Evolutionary conservation across 257 asterid species (phyloP).

Genomic region (Ehretia macrophylla): DNA sequence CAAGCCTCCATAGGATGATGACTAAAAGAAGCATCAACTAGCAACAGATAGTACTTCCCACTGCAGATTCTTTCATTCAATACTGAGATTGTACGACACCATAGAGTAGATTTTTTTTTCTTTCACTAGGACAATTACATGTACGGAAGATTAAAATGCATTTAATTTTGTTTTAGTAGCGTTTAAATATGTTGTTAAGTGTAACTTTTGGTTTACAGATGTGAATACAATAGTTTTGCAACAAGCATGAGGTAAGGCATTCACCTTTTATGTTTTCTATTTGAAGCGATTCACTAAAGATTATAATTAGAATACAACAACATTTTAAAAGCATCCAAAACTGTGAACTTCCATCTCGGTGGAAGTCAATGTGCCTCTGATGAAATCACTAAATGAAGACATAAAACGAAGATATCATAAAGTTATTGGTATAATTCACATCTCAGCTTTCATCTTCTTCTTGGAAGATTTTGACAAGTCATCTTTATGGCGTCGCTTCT

Average conservation of each 20-base stretch:
- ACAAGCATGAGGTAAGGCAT: background rate
- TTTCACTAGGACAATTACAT: constrained; percentile 18
- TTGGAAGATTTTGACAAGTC: constrained; percentile 17
- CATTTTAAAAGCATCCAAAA: constrained; percentile 1
- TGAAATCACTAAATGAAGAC: background rate
- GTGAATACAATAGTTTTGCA: constrained; percentile 44
- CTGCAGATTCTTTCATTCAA: constrained; percentile 8
- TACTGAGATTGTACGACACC: constrained; percentile 9
- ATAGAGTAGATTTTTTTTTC: constrained; percentile 21
- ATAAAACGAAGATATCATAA: too few relatives aligned
- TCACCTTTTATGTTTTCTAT: background rate
- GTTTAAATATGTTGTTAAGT: constrained; percentile 18
- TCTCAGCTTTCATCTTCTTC: constrained; percentile 36
- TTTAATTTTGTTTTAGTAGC: constrained; percentile 32
- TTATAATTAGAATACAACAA: constrained; percentile 5
- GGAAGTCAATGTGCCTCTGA: constrained; percentile 14
- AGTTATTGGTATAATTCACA: constrained; percentile 4
- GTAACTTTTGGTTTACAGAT: constrained; percentile 36
- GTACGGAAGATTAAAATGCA: constrained; percentile 19
- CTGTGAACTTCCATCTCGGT: constrained; percentile 10
- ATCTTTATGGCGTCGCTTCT: constrained; percentile 8
- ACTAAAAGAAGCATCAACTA: background rate
- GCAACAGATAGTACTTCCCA: background rate
- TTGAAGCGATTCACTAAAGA: background rate
- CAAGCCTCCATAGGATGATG: constrained; percentile 3